Evolutionary conservation across 1,284 basidiomycete species (phyloP).

Genomic region (Psilocybe mexicana): DNA sequence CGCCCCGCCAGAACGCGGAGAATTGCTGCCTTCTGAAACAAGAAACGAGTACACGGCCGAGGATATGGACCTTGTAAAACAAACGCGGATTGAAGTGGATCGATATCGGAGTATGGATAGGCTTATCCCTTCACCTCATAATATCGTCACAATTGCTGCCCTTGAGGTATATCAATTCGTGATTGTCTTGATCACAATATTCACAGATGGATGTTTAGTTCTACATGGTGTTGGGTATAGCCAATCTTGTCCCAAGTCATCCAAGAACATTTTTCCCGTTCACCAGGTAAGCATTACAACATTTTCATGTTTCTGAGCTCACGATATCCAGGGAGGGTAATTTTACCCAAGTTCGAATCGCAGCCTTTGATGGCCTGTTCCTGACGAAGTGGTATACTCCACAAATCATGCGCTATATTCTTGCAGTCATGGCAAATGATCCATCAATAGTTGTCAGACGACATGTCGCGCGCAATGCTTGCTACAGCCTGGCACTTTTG

Average conservation of each 20-base stretch:
- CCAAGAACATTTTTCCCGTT: constrained; percentile 83
- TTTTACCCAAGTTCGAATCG: constrained; percentile 86
- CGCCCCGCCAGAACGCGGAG: constrained; percentile 74
- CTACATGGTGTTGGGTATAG: constrained; percentile 77
- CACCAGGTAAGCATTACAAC: constrained; percentile 65
- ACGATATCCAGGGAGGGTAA: constrained; percentile 77
- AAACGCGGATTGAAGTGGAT: constrained; percentile 81
- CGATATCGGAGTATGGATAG: constrained; percentile 94
- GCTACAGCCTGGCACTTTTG: constrained; percentile 86
- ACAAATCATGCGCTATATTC: constrained; percentile 85
- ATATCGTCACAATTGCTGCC: constrained; percentile 88
- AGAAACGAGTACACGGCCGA: constrained; percentile 63
- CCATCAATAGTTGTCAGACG: constrained; percentile 82
- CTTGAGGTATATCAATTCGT: constrained; percentile 63
- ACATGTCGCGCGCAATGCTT: constrained; percentile 83
- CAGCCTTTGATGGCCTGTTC: constrained; percentile 93
- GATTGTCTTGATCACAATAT: not conserved
- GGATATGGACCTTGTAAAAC: constrained; percentile 67
- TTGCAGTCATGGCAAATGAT: constrained; percentile 89
- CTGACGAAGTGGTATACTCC: constrained; percentile 87
- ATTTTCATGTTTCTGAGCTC: constrained; percentile 1
- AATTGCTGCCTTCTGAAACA: constrained; percentile 69
- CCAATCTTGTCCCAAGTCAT: constrained; percentile 82
- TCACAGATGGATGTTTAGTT: constrained; percentile 51
- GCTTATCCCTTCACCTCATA: constrained; percentile 93